Evolutionary conservation across 441 rosid species (phyloP).

Genomic region (Pelargonium citronellum): DNA sequence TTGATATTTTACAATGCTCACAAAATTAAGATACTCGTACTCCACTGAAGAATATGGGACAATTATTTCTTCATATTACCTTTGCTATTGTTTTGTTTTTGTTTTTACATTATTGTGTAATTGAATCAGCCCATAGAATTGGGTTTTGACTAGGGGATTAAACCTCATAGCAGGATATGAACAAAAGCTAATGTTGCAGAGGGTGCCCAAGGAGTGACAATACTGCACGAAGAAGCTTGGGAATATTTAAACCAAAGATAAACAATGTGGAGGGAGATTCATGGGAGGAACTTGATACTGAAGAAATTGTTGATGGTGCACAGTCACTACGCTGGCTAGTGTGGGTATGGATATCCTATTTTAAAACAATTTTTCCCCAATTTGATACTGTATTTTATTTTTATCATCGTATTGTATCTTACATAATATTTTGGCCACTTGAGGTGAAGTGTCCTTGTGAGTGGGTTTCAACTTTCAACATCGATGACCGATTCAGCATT

Average conservation of each 20-base stretch:
- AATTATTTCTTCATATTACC: too few relatives aligned
- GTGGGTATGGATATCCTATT: constrained; percentile 51
- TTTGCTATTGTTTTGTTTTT: neutral
- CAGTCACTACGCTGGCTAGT: constrained; percentile 79
- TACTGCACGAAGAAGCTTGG: constrained; percentile 60
- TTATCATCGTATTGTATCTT: neutral
- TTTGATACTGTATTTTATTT: neutral
- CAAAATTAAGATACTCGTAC: too few relatives aligned
- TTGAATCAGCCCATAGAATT: constrained; percentile 22
- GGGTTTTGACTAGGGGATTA: constrained; percentile 41
- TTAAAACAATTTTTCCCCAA: constrained; percentile 9
- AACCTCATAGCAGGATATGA: constrained; percentile 51
- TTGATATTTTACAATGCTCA: too few relatives aligned
- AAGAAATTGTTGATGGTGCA: constrained; percentile 65
- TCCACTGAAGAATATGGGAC: too few relatives aligned
- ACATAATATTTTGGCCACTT: constrained; percentile 1
- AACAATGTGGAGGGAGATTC: constrained; percentile 60
- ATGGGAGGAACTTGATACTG: constrained; percentile 79
- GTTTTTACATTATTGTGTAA: constrained; percentile 7
- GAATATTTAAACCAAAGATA: constrained; percentile 64
- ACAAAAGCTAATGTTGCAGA: constrained; percentile 74
- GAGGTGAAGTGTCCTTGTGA: neutral
- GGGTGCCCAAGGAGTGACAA: constrained; percentile 67
- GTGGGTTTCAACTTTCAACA: neutral
- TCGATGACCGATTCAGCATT: neutral